A percentile compares a stretch with the other conserved stretches of the same genome.
These are phyloP conservation scores for Lachancea lanzarotensis DNA, from an alignment of 805 yeast genomes.

Conservation along the genomic window DNA sequence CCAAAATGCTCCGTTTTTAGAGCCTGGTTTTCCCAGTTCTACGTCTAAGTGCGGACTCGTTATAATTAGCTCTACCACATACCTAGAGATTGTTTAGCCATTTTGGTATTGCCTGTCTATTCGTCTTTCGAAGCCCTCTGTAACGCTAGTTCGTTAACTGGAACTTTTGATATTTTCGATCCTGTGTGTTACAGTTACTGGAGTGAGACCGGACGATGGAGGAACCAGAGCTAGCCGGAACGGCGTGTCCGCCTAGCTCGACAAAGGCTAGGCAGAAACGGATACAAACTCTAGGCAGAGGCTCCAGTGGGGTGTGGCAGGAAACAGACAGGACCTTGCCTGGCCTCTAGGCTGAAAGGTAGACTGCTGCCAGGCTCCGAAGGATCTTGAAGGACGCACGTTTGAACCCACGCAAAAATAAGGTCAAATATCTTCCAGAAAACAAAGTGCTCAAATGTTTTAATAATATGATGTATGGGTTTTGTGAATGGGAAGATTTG, in stretches of 20 bases:
- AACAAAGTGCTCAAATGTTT: too few relatives aligned
- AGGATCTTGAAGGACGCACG: background rate
- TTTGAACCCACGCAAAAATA: background rate
- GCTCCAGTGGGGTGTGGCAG: too few relatives aligned
- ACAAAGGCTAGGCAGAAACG: too few relatives aligned
- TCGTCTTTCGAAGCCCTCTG: constrained; percentile 3
- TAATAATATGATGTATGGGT: constrained; percentile 1
- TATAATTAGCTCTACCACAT: constrained; percentile 19
- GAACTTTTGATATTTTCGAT: constrained; percentile 6
- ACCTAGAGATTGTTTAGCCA: constrained; percentile 49
- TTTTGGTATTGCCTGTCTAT: constrained; percentile 20
- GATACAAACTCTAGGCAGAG: too few relatives aligned
- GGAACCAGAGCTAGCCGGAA: too few relatives aligned
- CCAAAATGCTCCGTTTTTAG: background rate
- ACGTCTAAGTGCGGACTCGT: background rate
- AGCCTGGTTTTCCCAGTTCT: background rate
- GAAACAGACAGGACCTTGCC: too few relatives aligned
- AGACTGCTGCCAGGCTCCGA: background rate
- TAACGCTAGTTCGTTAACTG: constrained; percentile 6
- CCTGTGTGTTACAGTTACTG: background rate
- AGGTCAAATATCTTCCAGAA: background rate
- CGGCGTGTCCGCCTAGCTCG: too few relatives aligned
- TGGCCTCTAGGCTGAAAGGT: background rate
- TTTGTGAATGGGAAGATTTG: too few relatives aligned
- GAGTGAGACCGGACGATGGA: background rate